Percentiles rank a stretch among this genome's conserved stretches.
These are phyloP conservation scores for Blastocystis sp. DNA, from an alignment of 352 stramenopile species.

Conservation along the genomic window DNA sequence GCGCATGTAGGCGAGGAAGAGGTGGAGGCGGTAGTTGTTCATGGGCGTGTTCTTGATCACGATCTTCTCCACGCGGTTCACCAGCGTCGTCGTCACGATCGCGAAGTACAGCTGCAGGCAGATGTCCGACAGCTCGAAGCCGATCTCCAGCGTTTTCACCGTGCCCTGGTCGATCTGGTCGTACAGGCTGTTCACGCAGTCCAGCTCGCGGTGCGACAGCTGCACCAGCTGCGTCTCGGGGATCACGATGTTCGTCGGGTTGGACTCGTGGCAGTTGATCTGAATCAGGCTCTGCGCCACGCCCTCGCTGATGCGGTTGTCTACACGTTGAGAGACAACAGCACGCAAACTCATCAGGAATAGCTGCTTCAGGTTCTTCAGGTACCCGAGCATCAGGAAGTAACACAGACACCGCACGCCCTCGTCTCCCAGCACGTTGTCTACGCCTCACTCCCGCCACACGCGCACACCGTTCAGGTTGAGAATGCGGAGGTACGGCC, in stretches of 20 bases:
- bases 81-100: background rate
- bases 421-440: conserved; percentile 25
- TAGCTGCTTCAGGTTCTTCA: conserved; percentile 8
- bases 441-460: background rate
- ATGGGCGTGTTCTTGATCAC: conserved; percentile 8
- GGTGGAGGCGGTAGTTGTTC: background rate
- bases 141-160: background rate
- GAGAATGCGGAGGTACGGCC: conserved; percentile 26
- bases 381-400: background rate
- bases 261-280: conserved; percentile 42
- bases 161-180: conserved; percentile 16
- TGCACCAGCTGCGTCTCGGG: conserved; percentile 28
- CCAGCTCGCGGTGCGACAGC: background rate
- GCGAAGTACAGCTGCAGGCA: conserved; percentile 43
- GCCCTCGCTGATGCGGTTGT: conserved; percentile 4
- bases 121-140: background rate
- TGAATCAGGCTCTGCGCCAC: conserved; percentile 22
- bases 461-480: conserved; percentile 7
- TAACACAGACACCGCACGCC: conserved; percentile 33
- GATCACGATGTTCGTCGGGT: conserved; percentile 41
- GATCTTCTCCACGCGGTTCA: conserved; percentile 12
- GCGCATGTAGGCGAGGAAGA: background rate
- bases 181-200: background rate
- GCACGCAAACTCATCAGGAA: conserved; percentile 52
- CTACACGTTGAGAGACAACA: background rate